Evolutionary conservation across 2,329 filamentous ascomycete genomes (phyloP), one percentile per base, ranked within the genome.

Genomic region (Colletotrichum falcatum): DNA sequence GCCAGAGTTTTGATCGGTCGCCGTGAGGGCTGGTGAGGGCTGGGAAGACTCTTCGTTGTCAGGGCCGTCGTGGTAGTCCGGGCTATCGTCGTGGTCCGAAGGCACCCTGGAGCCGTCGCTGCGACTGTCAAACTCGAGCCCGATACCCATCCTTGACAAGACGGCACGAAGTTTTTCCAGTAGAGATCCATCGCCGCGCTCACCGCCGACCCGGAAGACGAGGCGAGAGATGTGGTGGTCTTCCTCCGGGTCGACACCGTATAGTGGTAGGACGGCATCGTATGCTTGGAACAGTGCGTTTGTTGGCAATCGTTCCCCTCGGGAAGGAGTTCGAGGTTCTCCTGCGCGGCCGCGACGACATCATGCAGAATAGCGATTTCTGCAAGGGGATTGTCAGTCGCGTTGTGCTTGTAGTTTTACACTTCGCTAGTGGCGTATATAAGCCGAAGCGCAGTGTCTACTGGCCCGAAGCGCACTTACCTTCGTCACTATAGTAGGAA

Each of bases 251-350:
- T 93, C 87, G 73, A 94, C 83, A 65, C 90, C 91, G 82, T 92
- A 84, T 73, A 89, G 84, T 6, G 88, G 88, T n/a, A 97, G 87
- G 51, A 95, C 86, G 66, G 89, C 85, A 77, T 96, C 92, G 78
- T 97, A 97, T 37, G 94, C 93, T 63, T 87, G 86, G 81, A 97
- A 97, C 23, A 97, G 87, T 12, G 94, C 93, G 77, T 90, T 90
- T 68, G 92, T 94, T 4, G 93, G 91, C 28, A 92, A 85, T 65
- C 88, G 87, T 75, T 92, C 88, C 59, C 86, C 66, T 90, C 87
- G 1, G 89, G 84, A 2, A 89, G 82, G 14, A 80, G 81, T 55
- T 87, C 83, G 63, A 89, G 85, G 37, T 92, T 86, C 49, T 88
- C 83, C 81, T 95, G 89, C 53, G 93, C 94, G 75, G 87, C 86